Evolutionary conservation across 2,329 filamentous ascomycete species (phyloP).

Genomic region (Monilinia polystroma): DNA sequence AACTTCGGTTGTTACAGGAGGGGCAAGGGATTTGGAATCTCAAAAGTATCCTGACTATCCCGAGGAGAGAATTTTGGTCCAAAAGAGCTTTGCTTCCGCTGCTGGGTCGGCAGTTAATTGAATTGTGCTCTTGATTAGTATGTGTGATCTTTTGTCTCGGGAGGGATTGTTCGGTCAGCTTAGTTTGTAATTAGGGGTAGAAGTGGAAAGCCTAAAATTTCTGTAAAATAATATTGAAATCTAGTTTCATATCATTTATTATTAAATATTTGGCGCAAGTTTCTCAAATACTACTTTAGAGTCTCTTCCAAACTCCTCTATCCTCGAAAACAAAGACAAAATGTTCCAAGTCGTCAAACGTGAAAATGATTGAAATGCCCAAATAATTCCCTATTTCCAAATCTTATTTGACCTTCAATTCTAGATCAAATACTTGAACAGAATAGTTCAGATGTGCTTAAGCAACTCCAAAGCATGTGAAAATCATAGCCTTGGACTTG

Average conservation of each 20-base stretch:
- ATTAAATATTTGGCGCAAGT: too few species aligned
- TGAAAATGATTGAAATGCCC: neutral
- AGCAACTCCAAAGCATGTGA: neutral
- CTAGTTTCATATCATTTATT: neutral
- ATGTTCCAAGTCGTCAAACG: too few species aligned
- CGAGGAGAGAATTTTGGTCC: neutral
- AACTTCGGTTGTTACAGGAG: neutral
- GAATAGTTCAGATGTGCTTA: neutral
- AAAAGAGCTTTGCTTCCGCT: slow-evolving; percentile 17
- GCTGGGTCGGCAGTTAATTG: neutral
- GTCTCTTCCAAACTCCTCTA: too few species aligned
- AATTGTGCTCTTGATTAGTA: neutral
- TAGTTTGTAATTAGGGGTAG: neutral
- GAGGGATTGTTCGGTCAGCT: neutral
- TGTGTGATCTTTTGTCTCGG: neutral
- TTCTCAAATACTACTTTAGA: neutral
- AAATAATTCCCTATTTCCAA: neutral
- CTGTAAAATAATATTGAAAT: neutral
- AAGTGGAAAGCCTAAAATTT: neutral
- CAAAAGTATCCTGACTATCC: slow-evolving; percentile 8
- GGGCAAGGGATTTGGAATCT: slow-evolving; percentile 2
- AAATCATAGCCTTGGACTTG: neutral
- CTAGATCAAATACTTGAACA: neutral
- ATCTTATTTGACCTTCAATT: neutral
- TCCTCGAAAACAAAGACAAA: too few species aligned